phyloP scores from a whole-genome alignment of 1,284 basidiomycete species.

The Boletus subluridellus region DNA sequence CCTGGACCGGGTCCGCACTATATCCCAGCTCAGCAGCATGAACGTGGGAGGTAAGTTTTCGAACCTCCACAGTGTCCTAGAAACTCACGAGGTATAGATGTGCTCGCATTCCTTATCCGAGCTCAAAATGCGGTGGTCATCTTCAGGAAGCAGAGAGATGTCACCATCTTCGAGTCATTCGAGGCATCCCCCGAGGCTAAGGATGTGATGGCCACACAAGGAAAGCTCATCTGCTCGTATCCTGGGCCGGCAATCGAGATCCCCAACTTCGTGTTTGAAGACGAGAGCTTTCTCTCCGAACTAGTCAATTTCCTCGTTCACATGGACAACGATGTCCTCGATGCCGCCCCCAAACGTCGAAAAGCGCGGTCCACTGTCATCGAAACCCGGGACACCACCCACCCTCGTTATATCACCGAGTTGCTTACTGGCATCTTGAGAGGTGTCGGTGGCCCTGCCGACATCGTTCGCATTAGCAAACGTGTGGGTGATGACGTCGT shows the following conservation, averaged over 20 bases:
- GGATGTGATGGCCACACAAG: not conserved
- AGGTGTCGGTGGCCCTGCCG: no score
- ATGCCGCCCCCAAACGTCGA: conserved; percentile 5
- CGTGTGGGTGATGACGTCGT: no score
- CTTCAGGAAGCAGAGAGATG: conserved; percentile 24
- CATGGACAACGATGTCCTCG: not conserved
- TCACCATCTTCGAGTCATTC: conserved; percentile 34
- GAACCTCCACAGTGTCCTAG: fast-evolving
- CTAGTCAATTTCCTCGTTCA: no score
- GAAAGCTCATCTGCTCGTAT: no score
- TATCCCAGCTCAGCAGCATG: conserved; percentile 20
- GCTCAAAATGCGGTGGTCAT: no score
- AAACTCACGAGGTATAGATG: conserved; percentile 13
- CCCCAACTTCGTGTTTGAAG: no score
- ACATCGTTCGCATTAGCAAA: no score
- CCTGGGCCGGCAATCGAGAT: no score
- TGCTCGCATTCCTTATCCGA: conserved; percentile 14
- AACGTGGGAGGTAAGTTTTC: conserved; percentile 12
- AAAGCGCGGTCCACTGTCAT: conserved; percentile 19
- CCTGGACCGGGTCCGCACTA: not conserved
- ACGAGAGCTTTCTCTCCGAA: no score
- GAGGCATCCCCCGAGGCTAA: no score
- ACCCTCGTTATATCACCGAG: conserved; percentile 39
- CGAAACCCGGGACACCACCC: conserved; percentile 29
- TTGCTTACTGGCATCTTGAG: conserved; percentile 23